These are phyloP conservation scores for Kandelia obovata DNA, from an alignment of 345 rosid species.

Conservation along the genomic window DNA sequence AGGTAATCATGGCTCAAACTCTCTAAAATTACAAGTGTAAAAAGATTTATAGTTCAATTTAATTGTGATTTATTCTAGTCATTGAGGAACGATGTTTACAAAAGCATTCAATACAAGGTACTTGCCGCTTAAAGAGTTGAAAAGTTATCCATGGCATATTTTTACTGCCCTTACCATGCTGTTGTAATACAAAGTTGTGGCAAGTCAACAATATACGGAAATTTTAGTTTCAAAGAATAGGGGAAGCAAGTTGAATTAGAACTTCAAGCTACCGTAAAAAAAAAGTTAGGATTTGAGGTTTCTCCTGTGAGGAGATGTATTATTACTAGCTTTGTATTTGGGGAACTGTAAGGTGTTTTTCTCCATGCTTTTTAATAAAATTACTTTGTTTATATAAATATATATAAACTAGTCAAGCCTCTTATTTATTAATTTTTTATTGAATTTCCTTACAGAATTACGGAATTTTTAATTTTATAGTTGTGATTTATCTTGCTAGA, in stretches of 20 bases:
- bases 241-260: slow-evolving; percentile 48
- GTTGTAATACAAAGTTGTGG: slow-evolving; percentile 40
- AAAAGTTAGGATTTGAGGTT: slow-evolving; percentile 73
- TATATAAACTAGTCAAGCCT: too few relatives aligned
- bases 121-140: slow-evolving; percentile 36
- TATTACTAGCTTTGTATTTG: not conserved
- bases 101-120: slow-evolving; percentile 61
- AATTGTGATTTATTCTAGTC: slow-evolving; percentile 31
- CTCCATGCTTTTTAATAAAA: too few relatives aligned
- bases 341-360: too few relatives aligned
- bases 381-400: too few relatives aligned
- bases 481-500: too few relatives aligned
- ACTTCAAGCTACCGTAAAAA: slow-evolving; percentile 50
- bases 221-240: slow-evolving; percentile 59
- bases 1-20: too few relatives aligned
- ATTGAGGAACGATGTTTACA: slow-evolving; percentile 64
- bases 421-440: too few relatives aligned
- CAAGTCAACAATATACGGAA: slow-evolving; percentile 42
- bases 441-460: too few relatives aligned
- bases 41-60: too few relatives aligned
- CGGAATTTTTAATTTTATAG: too few relatives aligned
- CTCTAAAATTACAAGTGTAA: too few relatives aligned
- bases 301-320: slow-evolving; percentile 18
- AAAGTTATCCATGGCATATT: slow-evolving; percentile 58
- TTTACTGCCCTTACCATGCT: slow-evolving; percentile 52